Conservation (phyloP, 306 rosid species). For the Rubus parviflorus region DNA sequence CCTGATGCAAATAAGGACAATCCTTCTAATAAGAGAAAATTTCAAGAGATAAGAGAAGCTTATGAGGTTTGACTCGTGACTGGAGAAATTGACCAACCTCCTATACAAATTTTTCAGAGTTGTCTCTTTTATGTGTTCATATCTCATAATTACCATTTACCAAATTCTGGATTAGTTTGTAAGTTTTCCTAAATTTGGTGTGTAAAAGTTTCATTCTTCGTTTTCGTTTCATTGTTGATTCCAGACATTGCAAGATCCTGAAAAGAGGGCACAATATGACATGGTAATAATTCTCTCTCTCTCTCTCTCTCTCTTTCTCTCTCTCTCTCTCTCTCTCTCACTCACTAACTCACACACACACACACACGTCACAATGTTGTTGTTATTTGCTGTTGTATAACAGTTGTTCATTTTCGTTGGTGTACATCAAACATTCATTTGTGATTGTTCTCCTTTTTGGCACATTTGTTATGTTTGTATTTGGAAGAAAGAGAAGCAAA, state of each 20-base stretch:
- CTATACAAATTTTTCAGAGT: neutral
- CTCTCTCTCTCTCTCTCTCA: neutral
- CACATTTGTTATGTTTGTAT: neutral
- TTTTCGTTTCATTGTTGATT: conserved; percentile 10
- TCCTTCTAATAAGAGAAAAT: conserved; percentile 81
- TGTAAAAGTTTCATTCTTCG: neutral
- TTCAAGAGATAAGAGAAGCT: conserved; percentile 94
- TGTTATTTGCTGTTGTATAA: neutral
- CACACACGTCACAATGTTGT: neutral
- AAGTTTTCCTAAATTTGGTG: neutral
- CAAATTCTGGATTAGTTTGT: neutral
- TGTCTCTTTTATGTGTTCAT: neutral
- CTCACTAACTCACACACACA: neutral
- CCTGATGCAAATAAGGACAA: conserved; percentile 88
- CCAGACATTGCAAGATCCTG: conserved; percentile 82
- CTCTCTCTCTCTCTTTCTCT: neutral
- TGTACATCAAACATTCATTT: neutral
- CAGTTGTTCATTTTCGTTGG: neutral
- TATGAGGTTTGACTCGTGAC: conserved; percentile 64
- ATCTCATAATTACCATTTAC: neutral
- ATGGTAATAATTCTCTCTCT: conserved; percentile 39
- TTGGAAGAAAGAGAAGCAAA: neutral
- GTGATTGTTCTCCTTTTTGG: neutral
- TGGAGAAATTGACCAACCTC: neutral
- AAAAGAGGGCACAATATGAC: conserved; percentile 69